Percentiles rank a stretch among this genome's conserved stretches.
These are phyloP conservation scores for Cystobasidiaceae sp. DNA, from an alignment of 1,284 basidiomycete genomes.

Conservation along the genomic window DNA sequence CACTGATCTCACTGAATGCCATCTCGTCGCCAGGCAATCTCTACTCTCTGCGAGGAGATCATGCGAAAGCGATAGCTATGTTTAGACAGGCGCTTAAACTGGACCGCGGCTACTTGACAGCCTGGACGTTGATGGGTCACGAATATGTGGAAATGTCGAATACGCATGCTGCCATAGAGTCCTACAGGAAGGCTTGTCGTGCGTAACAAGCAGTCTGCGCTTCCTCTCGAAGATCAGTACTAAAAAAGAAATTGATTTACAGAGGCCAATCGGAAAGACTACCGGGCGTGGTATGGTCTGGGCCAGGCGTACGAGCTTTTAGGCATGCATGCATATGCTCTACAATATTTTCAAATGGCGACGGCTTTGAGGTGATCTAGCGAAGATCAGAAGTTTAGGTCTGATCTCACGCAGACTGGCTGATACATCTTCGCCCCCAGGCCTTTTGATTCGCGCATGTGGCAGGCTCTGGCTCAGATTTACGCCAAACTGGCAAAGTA, in stretches of 20 bases:
- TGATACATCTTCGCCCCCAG: constrained; percentile 51
- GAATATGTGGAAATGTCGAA: constrained; percentile 99
- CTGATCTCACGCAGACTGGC: neutral
- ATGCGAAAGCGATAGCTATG: constrained; percentile 92
- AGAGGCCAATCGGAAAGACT: constrained; percentile 95
- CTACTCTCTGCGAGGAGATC: constrained; percentile 85
- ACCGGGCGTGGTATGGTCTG: constrained; percentile 96
- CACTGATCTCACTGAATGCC: too few species aligned
- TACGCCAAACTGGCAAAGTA: constrained; percentile 85
- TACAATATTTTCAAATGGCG: constrained; percentile 95
- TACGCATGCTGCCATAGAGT: constrained; percentile 95
- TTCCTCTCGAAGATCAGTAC: too few species aligned
- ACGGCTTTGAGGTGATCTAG: constrained; percentile 70
- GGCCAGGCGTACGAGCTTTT: constrained; percentile 96
- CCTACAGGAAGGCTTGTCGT: constrained; percentile 92
- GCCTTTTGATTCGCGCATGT: constrained; percentile 92
- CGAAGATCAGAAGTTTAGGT: neutral
- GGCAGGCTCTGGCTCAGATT: constrained; percentile 89
- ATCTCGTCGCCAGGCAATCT: constrained; percentile 68
- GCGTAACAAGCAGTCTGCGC: too few species aligned
- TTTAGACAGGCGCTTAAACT: constrained; percentile 90
- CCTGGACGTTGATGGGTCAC: constrained; percentile 99
- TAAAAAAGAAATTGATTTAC: too few species aligned
- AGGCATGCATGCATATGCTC: constrained; percentile 91
- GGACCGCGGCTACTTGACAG: constrained; percentile 87